Percentiles rank a stretch among this genome's conserved stretches.
Conservation (phyloP, 768 basidiomycete species). For the Kwoniella sp. region DNA sequence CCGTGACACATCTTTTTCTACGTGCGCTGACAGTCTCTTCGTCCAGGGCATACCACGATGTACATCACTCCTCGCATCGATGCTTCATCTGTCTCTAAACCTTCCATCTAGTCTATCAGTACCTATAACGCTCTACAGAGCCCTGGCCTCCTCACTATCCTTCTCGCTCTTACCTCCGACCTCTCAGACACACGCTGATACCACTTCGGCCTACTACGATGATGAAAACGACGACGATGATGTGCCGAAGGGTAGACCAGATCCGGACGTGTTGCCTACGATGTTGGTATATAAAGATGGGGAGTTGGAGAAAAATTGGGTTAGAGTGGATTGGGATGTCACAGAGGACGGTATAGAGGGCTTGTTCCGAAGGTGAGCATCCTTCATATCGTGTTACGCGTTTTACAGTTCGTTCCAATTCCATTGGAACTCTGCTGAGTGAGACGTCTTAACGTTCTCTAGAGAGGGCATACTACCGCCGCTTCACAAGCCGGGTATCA, state of each 20-base stretch:
- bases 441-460: neutral
- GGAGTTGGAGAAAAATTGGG: slow-evolving; percentile 49
- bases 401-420: neutral
- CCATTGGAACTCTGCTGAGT: neutral
- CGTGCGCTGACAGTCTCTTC: neutral
- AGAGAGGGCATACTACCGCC: slow-evolving; percentile 22
- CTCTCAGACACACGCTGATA: neutral
- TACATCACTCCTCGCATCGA: slow-evolving; percentile 32
- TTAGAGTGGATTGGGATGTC: slow-evolving; percentile 52
- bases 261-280: slow-evolving; percentile 54
- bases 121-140: slow-evolving; percentile 40
- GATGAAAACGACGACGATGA: slow-evolving; percentile 32
- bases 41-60: slow-evolving; percentile 47
- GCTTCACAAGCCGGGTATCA: slow-evolving; percentile 1
- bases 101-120: slow-evolving; percentile 18
- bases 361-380: slow-evolving; percentile 40
- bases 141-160: slow-evolving; percentile 42
- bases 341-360: slow-evolving; percentile 47
- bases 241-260: slow-evolving; percentile 29
- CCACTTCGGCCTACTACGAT: neutral
- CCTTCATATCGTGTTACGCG: neutral
- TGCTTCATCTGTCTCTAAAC: slow-evolving; percentile 40
- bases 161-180: slow-evolving; percentile 46
- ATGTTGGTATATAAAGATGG: slow-evolving; percentile 52
- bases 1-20: too few species aligned